A percentile compares a stretch with the other conserved stretches of the same genome.
phyloP scores from a whole-genome alignment of 148 eudicot species.

The Persicaria tinctoria region DNA sequence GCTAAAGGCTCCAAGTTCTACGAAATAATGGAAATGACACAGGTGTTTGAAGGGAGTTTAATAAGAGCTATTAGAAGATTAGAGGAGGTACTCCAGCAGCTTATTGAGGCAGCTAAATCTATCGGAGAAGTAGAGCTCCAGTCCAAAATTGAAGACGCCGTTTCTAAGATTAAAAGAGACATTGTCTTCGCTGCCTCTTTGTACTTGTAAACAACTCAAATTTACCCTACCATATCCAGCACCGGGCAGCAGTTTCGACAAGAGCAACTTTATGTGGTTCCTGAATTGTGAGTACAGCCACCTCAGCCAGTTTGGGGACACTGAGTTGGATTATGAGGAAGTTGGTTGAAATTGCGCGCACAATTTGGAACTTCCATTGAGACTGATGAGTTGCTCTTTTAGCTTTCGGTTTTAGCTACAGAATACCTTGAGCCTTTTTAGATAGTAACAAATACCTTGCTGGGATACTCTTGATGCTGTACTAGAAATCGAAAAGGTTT shows the following conservation, averaged over 20 bases:
- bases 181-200: conserved; percentile 96
- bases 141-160: conserved; percentile 84
- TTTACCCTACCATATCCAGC: background rate
- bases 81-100: conserved; percentile 96
- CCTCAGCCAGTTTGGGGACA: background rate
- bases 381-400: too few species aligned
- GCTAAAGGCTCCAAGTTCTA: conserved; percentile 87
- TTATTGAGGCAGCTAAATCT: conserved; percentile 83
- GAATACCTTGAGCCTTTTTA: too few species aligned
- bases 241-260: background rate
- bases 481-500: too few species aligned
- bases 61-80: conserved; percentile 93
- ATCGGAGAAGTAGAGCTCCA: conserved; percentile 83
- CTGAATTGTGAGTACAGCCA: background rate
- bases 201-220: conserved; percentile 37
- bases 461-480: too few species aligned
- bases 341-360: too few species aligned
- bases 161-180: conserved; percentile 85
- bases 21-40: conserved; percentile 88
- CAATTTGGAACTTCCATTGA: too few species aligned
- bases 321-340: background rate
- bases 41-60: conserved; percentile 88
- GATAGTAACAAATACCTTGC: too few species aligned
- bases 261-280: background rate
- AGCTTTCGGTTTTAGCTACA: too few species aligned